Conservation (phyloP, 2,329 filamentous ascomycete species). For the Curvularia hawaiiensis region DNA sequence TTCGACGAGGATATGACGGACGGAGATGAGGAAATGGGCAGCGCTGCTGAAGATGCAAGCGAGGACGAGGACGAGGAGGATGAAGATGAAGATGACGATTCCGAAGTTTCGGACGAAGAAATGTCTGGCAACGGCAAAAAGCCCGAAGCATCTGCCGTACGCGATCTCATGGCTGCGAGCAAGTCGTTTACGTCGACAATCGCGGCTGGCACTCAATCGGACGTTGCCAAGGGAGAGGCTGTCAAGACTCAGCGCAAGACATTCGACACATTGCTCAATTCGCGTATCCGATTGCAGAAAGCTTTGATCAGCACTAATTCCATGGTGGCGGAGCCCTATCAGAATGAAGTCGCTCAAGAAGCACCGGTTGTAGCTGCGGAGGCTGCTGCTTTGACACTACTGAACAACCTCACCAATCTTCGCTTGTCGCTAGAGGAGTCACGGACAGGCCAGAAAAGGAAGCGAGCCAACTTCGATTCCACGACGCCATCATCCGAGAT, state of each 20-base stretch:
- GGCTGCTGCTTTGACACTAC: constrained; percentile 81
- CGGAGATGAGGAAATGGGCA: constrained; percentile 50
- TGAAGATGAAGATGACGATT: constrained; percentile 52
- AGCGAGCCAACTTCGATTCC: constrained; percentile 55
- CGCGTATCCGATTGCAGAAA: constrained; percentile 92
- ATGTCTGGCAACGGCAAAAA: constrained; percentile 44
- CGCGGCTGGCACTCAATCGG: constrained; percentile 71
- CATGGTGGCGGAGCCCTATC: constrained; percentile 31
- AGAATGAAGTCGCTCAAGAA: constrained; percentile 50
- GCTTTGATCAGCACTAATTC: constrained; percentile 83
- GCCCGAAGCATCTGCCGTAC: constrained; percentile 60
- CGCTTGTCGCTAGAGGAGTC: constrained; percentile 64
- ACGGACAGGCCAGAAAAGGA: constrained; percentile 65
- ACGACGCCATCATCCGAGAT: constrained; percentile 68
- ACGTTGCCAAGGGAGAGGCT: constrained; percentile 82
- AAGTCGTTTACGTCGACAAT: constrained; percentile 68
- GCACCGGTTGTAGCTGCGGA: constrained; percentile 75
- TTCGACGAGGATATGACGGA: constrained; percentile 45
- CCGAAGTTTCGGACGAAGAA: constrained; percentile 44
- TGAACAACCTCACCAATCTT: constrained; percentile 77
- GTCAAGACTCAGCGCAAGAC: constrained; percentile 84
- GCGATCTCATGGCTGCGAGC: constrained; percentile 69
- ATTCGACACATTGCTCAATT: constrained; percentile 87
- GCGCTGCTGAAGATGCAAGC: constrained; percentile 52
- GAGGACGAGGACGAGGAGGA: constrained; percentile 58